Evolutionary conservation across 2,329 filamentous ascomycete genomes (phyloP).

Genomic region (Phialophora macrospora): DNA sequence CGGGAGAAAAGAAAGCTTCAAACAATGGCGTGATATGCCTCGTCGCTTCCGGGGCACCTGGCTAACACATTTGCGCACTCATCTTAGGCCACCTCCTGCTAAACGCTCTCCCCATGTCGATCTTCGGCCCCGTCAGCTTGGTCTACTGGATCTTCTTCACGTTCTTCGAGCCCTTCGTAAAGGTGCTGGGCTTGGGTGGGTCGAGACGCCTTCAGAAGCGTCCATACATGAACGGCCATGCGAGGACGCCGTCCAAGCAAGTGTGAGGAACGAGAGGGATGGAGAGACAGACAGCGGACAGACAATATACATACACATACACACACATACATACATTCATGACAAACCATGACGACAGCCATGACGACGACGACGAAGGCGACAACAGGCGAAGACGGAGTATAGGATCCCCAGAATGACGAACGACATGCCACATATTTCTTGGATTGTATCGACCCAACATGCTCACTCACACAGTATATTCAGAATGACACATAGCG

Average conservation of each 20-base stretch:
- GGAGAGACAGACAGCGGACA: neutral
- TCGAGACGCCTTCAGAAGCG: neutral
- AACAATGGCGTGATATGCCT: neutral
- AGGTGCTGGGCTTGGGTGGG: neutral
- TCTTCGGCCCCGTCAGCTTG: conserved; percentile 15
- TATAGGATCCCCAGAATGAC: no score
- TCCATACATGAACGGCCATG: neutral
- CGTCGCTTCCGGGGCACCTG: neutral
- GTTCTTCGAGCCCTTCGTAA: neutral
- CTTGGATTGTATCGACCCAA: no score
- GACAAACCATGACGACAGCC: no score
- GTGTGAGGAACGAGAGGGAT: neutral
- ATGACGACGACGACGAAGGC: no score
- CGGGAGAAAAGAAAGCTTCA: neutral
- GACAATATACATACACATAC: neutral
- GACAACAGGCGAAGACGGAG: no score
- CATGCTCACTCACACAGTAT: no score
- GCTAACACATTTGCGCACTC: neutral
- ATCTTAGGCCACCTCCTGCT: conserved; percentile 9
- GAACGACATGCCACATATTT: no score
- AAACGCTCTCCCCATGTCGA: conserved; percentile 16
- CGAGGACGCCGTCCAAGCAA: conserved; percentile 2
- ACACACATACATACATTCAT: neutral
- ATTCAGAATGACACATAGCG: no score
- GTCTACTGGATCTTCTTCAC: conserved; percentile 17